Evolutionary conservation across 1,284 basidiomycete species (phyloP).

Genomic region (Papiliotrema terrestris): DNA sequence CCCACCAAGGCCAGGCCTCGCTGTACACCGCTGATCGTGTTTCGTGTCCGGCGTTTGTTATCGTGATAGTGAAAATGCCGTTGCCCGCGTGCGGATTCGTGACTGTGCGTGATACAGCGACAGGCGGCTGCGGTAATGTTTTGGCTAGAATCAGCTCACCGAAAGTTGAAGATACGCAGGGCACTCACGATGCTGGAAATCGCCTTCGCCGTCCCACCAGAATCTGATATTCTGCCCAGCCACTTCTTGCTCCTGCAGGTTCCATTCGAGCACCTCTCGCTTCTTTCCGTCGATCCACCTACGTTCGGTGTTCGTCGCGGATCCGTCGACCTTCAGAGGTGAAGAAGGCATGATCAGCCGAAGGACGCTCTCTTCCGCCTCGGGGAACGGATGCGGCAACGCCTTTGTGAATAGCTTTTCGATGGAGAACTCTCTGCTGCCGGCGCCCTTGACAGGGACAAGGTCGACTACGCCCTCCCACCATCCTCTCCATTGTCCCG

Average conservation of each 20-base stretch:
- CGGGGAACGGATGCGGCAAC: conserved; percentile 58
- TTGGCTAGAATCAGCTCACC: conserved; percentile 35
- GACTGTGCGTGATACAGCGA: conserved; percentile 69
- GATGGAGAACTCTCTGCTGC: conserved; percentile 72
- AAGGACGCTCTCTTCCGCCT: conserved; percentile 54
- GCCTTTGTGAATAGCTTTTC: conserved; percentile 66
- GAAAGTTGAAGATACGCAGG: neutral
- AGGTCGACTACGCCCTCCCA: conserved; percentile 82
- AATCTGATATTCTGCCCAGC: conserved; percentile 36
- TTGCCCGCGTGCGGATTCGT: conserved; percentile 71
- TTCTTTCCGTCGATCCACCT: conserved; percentile 33
- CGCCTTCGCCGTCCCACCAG: conserved; percentile 48
- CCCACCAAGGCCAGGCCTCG: conserved; percentile 90
- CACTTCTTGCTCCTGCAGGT: conserved; percentile 17
- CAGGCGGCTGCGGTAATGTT: conserved; percentile 47
- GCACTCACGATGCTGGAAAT: conserved; percentile 49
- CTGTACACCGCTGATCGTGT: conserved; percentile 66
- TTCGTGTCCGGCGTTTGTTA: conserved; percentile 62
- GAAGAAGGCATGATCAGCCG: conserved; percentile 29
- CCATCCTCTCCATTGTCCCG: conserved; percentile 61
- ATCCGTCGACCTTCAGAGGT: too few species aligned
- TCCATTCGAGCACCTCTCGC: conserved; percentile 32
- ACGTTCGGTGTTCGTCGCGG: conserved; percentile 10
- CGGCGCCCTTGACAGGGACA: conserved; percentile 55
- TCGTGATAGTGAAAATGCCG: conserved; percentile 65